Base-by-base conservation (phyloP, 176 grass and related monocot genomes). In the Cocos nucifera region DNA sequence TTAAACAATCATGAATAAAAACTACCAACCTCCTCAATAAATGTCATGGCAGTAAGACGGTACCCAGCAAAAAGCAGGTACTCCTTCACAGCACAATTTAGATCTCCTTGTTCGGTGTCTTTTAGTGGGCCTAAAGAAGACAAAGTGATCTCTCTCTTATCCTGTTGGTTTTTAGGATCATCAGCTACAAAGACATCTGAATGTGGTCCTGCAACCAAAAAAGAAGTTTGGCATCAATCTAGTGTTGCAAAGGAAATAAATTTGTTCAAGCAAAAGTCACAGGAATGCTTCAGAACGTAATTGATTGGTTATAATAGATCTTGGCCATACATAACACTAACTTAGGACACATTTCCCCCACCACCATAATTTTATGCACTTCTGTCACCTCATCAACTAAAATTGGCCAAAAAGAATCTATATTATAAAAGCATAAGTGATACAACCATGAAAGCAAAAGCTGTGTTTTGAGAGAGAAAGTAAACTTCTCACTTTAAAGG, bases 41-140 rank as follows among this genome's bases (percentile, higher is more conserved):
- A 85, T 62, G 92, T 91, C 92, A 97, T 97, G 48, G 87, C 87
- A 62, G 87, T 76, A 67, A 97, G 87, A 66, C 92, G 84, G 57
- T 97, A 97, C 71, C 92, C 87, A 83, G 92, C 84, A 63, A 90
- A 91, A 79, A 97, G 84, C 63, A 97, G 75, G 49, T 97, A 97
- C 67, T 97, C 92, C 79, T 97, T 97, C 59, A 91, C 81, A 85
- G 84, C 87, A 66, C 76, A 88, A 77, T 91, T 97, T 17, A 97
- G 58, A 77, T 97, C 84, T 88, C 74, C 85, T 24, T 73, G 62
- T 67, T 97, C 87, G 72, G 65, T 79, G 50, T 91, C 92, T 73
- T 97, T 97, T 54, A 91, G 57, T 62, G 83, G 78, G 32, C 92
- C 84, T 82, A 97, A 79, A 71, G 84, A 86, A 51, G 75, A 81